Base-by-base conservation (phyloP, 129 eudicot genomes). In the Scalesia atractyloides region DNA sequence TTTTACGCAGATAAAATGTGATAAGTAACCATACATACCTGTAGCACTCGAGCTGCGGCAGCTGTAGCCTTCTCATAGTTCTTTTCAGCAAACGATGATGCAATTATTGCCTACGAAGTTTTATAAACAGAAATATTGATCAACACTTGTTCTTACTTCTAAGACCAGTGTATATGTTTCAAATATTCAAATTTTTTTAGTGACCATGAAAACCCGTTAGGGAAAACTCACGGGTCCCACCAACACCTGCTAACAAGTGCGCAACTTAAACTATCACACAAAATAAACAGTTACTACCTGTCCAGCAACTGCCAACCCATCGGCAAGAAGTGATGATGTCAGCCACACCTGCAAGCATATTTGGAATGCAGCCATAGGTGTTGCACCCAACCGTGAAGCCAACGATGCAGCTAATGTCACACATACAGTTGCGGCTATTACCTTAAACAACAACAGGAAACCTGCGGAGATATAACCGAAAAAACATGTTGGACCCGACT, bases 281-380 rank as follows among this genome's bases (percentile, higher is more conserved):
- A 15, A 50, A 49, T 12, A 43, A 73, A 51, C 0, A 10, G 26
- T 18, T 7, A n/a, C 24, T 82, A 88, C 96, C 96, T 88, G 97
- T 74, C 89, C 97, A 74, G 97, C 96, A 81, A 92, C 97, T 15
- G 97, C 97, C 67, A 92, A 75, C 51, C 97, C 97, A 80, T 92
- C 97, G 66, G 97, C 91, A 79, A 92, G 93, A 70, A 92, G 96
- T 3, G 97, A 92, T 49, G 97, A 92, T 5, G 94, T 79, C 70
- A 92, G 57, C 97, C 97, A 92, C 46, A 92, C 91, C 49, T 92
- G 97, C 76, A 92, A 74, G 62, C 97, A 92, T 51, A 92, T 80
- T 62, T 92, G 97, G 54, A 92, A 92, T 37, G 97, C 96, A 72
- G 96, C 97, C 94, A 89, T 89, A 7, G 80, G 79, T 34, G 79